These are phyloP conservation scores for Blastocystis sp. DNA, from an alignment of 352 stramenopile genomes.

Conservation along the genomic window DNA sequence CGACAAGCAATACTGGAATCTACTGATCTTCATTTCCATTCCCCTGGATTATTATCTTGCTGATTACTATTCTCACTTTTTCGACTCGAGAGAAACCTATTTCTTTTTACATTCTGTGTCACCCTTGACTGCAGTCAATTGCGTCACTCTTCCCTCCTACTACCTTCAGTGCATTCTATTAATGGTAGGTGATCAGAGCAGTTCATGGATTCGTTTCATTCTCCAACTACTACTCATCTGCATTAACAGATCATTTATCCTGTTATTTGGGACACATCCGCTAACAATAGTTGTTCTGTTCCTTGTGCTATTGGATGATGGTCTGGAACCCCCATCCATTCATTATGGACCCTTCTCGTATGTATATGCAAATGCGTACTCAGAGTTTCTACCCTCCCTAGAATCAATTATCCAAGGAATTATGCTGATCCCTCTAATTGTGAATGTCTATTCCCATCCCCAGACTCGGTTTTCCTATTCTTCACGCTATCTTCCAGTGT, in stretches of 20 bases:
- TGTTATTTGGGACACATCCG: neutral
- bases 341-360: constrained; percentile 29
- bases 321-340: neutral
- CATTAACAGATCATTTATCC: neutral
- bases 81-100: neutral
- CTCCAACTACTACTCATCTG: neutral
- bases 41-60: neutral
- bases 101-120: neutral
- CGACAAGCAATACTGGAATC: neutral
- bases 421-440: neutral
- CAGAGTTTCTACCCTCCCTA: constrained; percentile 16
- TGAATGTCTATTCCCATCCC: neutral
- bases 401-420: neutral
- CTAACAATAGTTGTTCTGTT: neutral
- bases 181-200: neutral
- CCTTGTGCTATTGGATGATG: neutral
- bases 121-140: neutral
- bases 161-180: neutral
- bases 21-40: neutral
- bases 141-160: neutral
- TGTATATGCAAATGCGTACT: neutral
- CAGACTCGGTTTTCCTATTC: neutral
- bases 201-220: neutral
- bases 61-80: neutral
- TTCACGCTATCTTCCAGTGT: neutral